These are phyloP conservation scores for Colletotrichum tofieldiae DNA, from an alignment of 2,329 filamentous ascomycete genomes.

Conservation along the genomic window DNA sequence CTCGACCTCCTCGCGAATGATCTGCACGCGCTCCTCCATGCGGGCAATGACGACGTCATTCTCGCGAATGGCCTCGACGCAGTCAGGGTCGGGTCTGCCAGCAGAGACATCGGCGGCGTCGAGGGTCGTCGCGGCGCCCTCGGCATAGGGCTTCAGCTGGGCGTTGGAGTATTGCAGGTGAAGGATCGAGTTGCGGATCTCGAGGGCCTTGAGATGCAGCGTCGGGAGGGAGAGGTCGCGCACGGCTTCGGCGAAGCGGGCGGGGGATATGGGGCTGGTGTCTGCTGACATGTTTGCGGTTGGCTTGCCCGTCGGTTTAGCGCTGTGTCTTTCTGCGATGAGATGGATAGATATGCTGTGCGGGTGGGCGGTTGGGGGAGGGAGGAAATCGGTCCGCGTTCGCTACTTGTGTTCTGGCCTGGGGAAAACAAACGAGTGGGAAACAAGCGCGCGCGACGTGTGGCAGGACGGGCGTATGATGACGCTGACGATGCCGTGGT, in stretches of 20 bases:
- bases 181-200: constrained; percentile 81
- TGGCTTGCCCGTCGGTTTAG: not conserved
- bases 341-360: not conserved
- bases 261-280: constrained; percentile 72
- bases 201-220: constrained; percentile 82
- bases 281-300: constrained; percentile 71
- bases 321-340: constrained; percentile 17
- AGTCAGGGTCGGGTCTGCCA: constrained; percentile 73
- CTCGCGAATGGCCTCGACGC: constrained; percentile 81
- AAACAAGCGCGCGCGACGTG: not conserved
- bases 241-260: constrained; percentile 78
- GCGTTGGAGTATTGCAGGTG: constrained; percentile 83
- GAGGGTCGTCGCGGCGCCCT: constrained; percentile 56
- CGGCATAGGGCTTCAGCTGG: constrained; percentile 79
- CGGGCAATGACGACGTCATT: constrained; percentile 79
- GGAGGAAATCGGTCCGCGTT: not conserved
- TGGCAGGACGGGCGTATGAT: not conserved
- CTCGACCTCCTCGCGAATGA: constrained; percentile 78
- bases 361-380: not conserved
- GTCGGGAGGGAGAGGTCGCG: constrained; percentile 75
- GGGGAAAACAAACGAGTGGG: not conserved
- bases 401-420: not conserved
- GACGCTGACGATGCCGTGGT: not conserved
- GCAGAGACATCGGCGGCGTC: constrained; percentile 46
- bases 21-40: constrained; percentile 76